Evolutionary conservation across 805 yeast species (phyloP).

Genomic region (Jamesozyma jinghongensis): DNA sequence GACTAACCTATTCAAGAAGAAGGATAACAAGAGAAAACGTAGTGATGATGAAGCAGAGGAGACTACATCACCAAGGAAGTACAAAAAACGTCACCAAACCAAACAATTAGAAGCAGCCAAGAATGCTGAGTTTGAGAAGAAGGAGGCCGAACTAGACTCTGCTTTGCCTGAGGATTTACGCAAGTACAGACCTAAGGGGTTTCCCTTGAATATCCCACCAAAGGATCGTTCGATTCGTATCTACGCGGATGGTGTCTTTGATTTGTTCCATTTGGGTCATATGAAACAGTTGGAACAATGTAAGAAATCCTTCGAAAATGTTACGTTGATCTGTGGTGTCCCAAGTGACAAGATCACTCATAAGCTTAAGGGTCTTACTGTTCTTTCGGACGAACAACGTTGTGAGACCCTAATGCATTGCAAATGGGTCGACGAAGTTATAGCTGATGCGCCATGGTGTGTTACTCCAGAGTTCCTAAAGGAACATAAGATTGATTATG

Average conservation of each 20-base stretch:
- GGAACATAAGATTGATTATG: slow-evolving; percentile 82
- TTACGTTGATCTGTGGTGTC: slow-evolving; percentile 77
- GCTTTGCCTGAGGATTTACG: slow-evolving; percentile 60
- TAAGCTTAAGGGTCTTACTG: slow-evolving; percentile 87
- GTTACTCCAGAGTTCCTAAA: slow-evolving; percentile 73
- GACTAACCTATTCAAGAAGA: slow-evolving; percentile 28
- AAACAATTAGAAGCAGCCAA: slow-evolving; percentile 11
- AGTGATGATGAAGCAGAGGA: slow-evolving; percentile 18
- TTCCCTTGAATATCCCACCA: slow-evolving; percentile 72
- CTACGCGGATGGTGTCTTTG: slow-evolving; percentile 99
- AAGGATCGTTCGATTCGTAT: slow-evolving; percentile 76
- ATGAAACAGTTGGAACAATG: slow-evolving; percentile 98
- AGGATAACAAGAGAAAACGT: slow-evolving; percentile 16
- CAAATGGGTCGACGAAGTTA: slow-evolving; percentile 95
- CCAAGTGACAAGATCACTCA: slow-evolving; percentile 90
- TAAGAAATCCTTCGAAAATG: slow-evolving; percentile 81
- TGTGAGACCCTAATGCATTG: slow-evolving; percentile 89
- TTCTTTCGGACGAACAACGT: slow-evolving; percentile 77
- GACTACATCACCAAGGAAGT: no score
- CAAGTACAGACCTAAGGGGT: slow-evolving; percentile 75
- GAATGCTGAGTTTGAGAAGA: slow-evolving; percentile 24
- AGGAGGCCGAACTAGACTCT: slow-evolving; percentile 54
- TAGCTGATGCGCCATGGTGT: slow-evolving; percentile 93
- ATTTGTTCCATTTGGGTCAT: slow-evolving; percentile 91
- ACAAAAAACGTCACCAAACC: slow-evolving; percentile 9